Evolutionary conservation across 1,284 basidiomycete species (phyloP), one percentile per base, ranked within the genome.

Genomic region (Cutaneotrichosporon sp.): DNA sequence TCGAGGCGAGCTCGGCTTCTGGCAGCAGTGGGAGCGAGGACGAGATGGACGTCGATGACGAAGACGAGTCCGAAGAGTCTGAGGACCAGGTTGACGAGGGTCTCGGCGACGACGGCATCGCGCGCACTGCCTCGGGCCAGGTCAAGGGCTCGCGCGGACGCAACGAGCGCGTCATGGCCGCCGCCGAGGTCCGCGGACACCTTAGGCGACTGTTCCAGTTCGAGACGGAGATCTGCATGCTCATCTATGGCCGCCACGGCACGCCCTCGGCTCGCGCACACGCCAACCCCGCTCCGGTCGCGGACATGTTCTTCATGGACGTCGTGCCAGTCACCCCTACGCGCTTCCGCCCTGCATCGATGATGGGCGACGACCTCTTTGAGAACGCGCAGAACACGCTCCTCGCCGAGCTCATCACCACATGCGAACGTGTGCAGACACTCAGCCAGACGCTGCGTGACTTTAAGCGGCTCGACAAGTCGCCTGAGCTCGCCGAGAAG

Each of bases 351-450:
- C 97, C 97, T 1, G 91, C 97, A 2, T 87, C 92, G 16, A 90
- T 89, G 75, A 88, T 99, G 89, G 92, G 89, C 60, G 97, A 97
- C 69, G 89, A 87, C 66, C 84, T 96, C 1, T 97, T 98, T 75
- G 97, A 99, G 77, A 95, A 98, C 80, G 88, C 94, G 1, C 96
- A 99, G 74, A 99, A 99, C 79, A 90, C 94, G 74, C 86, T 98
- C n/a, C 84, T 99, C 56, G 85, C 90, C 38, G 89, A 87, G 73
- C 87, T 97, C 49, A 84, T 99, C 64, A 86, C 86, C 38, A 93
- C 92, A 2, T 89, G 89, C 7, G 90, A 91, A 74, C 86, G 87
- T 21, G 84, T 97, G 67, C 87, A 90, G 40, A 90, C 94, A 75
- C 80, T 91, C 58, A 95, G 90, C 76, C 80, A 85, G 57, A 65